phyloP scores from a whole-genome alignment of 2,329 filamentous ascomycete genomes.

The Aspergillus phoenicis region DNA sequence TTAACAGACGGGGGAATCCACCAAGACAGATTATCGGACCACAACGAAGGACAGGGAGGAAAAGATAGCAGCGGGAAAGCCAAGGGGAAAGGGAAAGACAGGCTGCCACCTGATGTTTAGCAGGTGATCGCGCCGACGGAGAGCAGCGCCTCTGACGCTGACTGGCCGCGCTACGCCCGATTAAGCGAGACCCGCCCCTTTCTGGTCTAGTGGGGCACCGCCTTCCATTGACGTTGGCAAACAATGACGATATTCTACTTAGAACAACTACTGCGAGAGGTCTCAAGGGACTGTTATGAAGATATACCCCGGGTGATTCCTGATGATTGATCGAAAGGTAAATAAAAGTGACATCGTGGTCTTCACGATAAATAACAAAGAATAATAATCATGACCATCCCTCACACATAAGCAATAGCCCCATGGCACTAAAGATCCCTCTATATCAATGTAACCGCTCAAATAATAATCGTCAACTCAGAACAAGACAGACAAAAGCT shows the following conservation, averaged over 20 bases:
- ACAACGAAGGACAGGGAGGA: not conserved
- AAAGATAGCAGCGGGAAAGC: not conserved
- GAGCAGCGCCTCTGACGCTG: slow-evolving; percentile 16
- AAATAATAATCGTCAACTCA: slow-evolving; percentile 4
- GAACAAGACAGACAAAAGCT: not conserved
- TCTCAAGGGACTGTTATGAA: not conserved
- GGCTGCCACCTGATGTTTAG: slow-evolving; percentile 26
- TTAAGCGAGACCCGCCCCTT: slow-evolving; percentile 18
- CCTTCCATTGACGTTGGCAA: not conserved
- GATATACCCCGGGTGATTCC: not conserved
- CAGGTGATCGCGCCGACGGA: slow-evolving; percentile 24
- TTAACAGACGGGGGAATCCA: not conserved
- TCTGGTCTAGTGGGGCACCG: slow-evolving; percentile 3
- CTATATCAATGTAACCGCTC: slow-evolving; percentile 8
- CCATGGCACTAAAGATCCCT: slow-evolving; percentile 3
- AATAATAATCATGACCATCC: not conserved
- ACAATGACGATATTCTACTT: slow-evolving; percentile 2
- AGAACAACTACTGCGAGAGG: not conserved
- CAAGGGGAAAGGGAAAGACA: slow-evolving; percentile 11
- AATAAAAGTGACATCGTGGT: not conserved
- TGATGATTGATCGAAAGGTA: not conserved
- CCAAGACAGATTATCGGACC: not conserved
- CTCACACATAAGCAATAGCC: not conserved
- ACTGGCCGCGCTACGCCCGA: slow-evolving; percentile 19
- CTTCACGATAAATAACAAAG: not conserved